Evolutionary conservation across 805 yeast genomes (phyloP).

Genomic region (Ascoidea rubescens): DNA sequence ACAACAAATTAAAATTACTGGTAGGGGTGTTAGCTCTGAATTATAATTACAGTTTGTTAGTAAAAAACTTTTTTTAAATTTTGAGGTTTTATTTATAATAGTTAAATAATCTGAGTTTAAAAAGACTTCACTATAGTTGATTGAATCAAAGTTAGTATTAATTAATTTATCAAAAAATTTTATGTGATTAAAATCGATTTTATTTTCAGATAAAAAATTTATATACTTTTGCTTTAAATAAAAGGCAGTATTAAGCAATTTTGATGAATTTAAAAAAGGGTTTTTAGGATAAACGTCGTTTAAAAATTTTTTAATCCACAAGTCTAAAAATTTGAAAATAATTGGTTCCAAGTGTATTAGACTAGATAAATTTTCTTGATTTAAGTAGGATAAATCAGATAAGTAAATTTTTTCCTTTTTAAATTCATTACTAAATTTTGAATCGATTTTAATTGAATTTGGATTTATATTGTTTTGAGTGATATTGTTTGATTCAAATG

Average conservation of each 20-base stretch:
- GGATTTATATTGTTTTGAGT: no score
- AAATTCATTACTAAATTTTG: no score
- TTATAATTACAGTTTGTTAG: not conserved
- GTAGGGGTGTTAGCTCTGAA: not conserved
- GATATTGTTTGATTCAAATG: no score
- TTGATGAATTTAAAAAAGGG: constrained; percentile 5
- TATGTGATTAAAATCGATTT: not conserved
- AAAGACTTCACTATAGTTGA: no score
- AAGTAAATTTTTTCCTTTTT: no score
- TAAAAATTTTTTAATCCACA: constrained; percentile 8
- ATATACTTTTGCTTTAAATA: not conserved
- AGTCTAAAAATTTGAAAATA: constrained; percentile 4
- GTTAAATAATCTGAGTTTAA: not conserved
- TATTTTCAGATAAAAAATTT: not conserved
- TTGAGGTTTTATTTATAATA: no score
- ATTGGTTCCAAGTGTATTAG: constrained; percentile 4
- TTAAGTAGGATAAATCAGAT: not conserved
- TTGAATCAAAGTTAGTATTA: not conserved
- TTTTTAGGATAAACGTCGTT: constrained; percentile 9
- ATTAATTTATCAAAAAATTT: no score
- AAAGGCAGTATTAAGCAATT: constrained; percentile 2
- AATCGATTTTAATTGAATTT: no score
- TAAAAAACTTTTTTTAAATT: no score
- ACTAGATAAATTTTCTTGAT: constrained; percentile 1
- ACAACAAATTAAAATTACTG: not conserved